Base-by-base conservation (phyloP, 192 early-diverging fungal species). In the Coemansia brasiliensis region DNA sequence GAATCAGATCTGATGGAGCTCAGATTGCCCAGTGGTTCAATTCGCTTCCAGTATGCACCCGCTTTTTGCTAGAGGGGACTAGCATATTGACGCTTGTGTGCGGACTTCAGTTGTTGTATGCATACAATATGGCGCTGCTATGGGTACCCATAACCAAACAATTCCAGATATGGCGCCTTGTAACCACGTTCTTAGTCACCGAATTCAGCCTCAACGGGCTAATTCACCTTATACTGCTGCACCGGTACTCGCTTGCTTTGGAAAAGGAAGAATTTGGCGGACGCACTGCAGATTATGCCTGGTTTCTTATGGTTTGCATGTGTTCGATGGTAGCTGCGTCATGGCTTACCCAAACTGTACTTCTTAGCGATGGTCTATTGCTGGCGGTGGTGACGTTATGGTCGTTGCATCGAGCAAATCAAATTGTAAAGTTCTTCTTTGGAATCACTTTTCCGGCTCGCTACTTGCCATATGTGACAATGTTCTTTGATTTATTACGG, bases 281-380 rank as follows among this genome's bases (percentile, higher is more conserved):
- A 5, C 69, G 88, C 17, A 81, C 84, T 20, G 92, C 89, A 3
- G 94, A 96, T 69, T 93, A 89, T 61, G 82, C 86, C 11, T 93
- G 84, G 66, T 93, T 91, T 35, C 37, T 92, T 17, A 20, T 88
- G 20, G 85, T 93, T 48, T 74, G 76, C 53, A 64, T 63, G 59
- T 38, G 50, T 9, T 12, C 25, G 1, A 67, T 65, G 55, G 25
- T 46, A 10, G 18, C 49, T 5, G 37, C 68, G 10, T 53, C 77
- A 17, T 74, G 61, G 56, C 38, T 79, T 22, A 72, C 75, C 2
- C 5, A 4, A 13, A 66, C 66, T 11, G 32, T 49, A 7, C 6
- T 57, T 25, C 57, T 89, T 12, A 67, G 65, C 45, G 73, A 84
- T 13, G 76, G 74, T 5, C 61, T 94, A 15, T 42, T 85, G 45